Evolutionary conservation across 495 filamentous ascomycete genomes (phyloP).

Genomic region (Chaetomium tenue): DNA sequence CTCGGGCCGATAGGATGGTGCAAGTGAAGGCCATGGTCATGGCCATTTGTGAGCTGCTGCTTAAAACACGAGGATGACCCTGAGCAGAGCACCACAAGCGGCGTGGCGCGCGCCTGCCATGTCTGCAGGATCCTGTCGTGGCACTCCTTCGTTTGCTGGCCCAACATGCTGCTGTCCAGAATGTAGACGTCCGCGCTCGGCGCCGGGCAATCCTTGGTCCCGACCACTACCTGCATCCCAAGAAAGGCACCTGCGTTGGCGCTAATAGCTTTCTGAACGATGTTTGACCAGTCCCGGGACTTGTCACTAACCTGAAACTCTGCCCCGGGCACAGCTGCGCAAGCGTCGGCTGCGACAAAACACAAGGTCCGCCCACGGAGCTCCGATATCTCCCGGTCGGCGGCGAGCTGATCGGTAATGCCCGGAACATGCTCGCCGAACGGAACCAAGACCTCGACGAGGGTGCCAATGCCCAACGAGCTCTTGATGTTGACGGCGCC

Average conservation of each 20-base stretch:
- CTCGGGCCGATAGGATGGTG: slow-evolving; percentile 30
- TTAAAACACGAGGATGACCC: slow-evolving; percentile 18
- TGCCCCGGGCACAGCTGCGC: background rate
- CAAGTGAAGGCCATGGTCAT: slow-evolving; percentile 21
- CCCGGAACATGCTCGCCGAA: slow-evolving; percentile 38
- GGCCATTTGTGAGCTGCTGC: background rate
- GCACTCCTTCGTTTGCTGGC: background rate
- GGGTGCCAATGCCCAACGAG: slow-evolving; percentile 26
- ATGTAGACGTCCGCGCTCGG: slow-evolving; percentile 30
- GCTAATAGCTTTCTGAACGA: slow-evolving; percentile 22
- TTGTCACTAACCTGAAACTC: slow-evolving; percentile 2
- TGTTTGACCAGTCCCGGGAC: slow-evolving; percentile 13
- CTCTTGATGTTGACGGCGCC: slow-evolving; percentile 57
- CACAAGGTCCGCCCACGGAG: slow-evolving; percentile 29
- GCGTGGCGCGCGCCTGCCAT: slow-evolving; percentile 8
- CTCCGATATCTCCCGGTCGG: background rate
- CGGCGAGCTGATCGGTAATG: slow-evolving; percentile 25
- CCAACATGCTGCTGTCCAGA: slow-evolving; percentile 19
- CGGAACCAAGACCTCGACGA: slow-evolving; percentile 51
- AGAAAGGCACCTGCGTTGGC: slow-evolving; percentile 22
- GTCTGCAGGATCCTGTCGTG: background rate
- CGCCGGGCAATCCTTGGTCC: slow-evolving; percentile 7
- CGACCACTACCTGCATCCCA: slow-evolving; percentile 23
- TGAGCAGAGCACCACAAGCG: slow-evolving; percentile 28
- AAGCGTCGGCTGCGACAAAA: slow-evolving; percentile 33